Evolutionary conservation across 2,329 filamentous ascomycete genomes (phyloP).

Genomic region (Davidsoniella australis): DNA sequence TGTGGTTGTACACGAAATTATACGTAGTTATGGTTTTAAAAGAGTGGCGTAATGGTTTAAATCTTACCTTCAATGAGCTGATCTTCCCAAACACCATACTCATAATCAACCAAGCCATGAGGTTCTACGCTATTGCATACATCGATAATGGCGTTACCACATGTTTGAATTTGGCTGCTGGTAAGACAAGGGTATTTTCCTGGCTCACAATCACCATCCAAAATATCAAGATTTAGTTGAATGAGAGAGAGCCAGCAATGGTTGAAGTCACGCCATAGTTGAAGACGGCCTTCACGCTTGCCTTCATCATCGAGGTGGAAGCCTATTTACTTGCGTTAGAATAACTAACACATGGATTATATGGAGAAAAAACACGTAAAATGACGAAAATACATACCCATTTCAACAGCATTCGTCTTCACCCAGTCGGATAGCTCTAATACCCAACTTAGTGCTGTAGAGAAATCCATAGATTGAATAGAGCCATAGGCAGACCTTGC

Average conservation of each 20-base stretch:
- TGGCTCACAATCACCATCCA: conserved; percentile 40
- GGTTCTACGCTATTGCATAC: conserved; percentile 77
- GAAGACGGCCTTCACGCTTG: conserved; percentile 43
- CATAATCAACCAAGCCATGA: conserved; percentile 90
- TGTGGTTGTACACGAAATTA: too few relatives aligned
- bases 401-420: neutral
- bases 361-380: neutral
- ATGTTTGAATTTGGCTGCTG: too few relatives aligned
- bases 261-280: conserved; percentile 90
- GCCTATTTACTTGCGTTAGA: conserved; percentile 5
- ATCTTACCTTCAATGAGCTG: conserved; percentile 66
- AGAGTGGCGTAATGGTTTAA: too few relatives aligned
- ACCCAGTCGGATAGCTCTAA: conserved; percentile 1
- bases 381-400: neutral
- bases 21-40: too few relatives aligned
- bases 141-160: conserved; percentile 67
- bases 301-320: conserved; percentile 13
- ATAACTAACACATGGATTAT: neutral
- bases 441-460: neutral
- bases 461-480: neutral
- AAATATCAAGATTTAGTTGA: conserved; percentile 70
- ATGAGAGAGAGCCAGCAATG: conserved; percentile 73
- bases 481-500: neutral
- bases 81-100: conserved; percentile 93
- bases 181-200: neutral